Conservation (phyloP, 495 filamentous ascomycete species). For the Penicillium arizonense region DNA sequence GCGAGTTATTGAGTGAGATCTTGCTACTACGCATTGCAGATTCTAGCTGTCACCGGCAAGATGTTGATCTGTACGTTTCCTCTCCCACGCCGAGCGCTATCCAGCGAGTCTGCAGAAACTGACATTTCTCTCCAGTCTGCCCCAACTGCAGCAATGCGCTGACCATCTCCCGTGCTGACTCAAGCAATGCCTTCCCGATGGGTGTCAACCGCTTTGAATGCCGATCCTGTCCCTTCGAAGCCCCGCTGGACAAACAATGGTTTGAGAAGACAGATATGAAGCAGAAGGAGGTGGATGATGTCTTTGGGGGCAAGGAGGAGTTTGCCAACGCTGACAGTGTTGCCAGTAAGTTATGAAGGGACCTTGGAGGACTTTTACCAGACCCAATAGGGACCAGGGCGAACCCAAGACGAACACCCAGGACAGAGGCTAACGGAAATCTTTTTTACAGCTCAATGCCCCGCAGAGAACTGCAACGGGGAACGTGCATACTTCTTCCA, state of each 20-base stretch:
- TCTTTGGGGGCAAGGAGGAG: conserved; percentile 80
- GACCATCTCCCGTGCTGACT: conserved; percentile 59
- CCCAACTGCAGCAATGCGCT: conserved; percentile 90
- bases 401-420: too few relatives aligned
- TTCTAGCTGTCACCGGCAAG: conserved; percentile 2
- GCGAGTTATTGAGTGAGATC: background rate
- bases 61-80: conserved; percentile 44
- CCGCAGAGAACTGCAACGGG: conserved; percentile 69
- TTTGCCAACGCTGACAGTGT: conserved; percentile 90
- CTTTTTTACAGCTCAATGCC: conserved; percentile 63
- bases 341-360: conserved; percentile 44
- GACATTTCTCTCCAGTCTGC: conserved; percentile 63
- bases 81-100: background rate
- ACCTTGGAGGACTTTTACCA: too few relatives aligned
- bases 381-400: too few relatives aligned
- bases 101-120: conserved; percentile 10
- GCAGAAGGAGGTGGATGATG: conserved; percentile 83
- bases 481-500: conserved; percentile 87
- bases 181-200: conserved; percentile 41
- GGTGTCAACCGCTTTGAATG: conserved; percentile 82
- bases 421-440: too few relatives aligned
- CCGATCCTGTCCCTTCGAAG: conserved; percentile 89
- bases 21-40: background rate
- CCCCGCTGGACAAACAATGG: conserved; percentile 66
- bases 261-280: conserved; percentile 72